Evolutionary conservation across 148 eudicot species (phyloP), one percentile per base, ranked within the genome.

Genomic region (Heliosperma pusillum): DNA sequence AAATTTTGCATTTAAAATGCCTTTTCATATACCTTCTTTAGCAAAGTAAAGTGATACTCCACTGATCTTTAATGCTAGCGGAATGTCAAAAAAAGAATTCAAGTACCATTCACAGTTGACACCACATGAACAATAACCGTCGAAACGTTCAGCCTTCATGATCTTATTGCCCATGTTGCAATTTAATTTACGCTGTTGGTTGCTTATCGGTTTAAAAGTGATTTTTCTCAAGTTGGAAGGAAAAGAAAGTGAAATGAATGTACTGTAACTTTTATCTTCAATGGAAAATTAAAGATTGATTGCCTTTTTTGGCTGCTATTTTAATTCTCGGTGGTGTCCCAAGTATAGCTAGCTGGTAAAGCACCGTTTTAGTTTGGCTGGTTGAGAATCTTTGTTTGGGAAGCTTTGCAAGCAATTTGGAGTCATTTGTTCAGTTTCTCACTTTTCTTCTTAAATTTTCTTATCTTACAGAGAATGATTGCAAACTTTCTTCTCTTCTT

Each of bases 1-100:
- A 71, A 57, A 74, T 15, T 47, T 47, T 67, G 71, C 83, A 17
- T 47, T 72, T 65, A 29, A 56, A 78, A 68, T 74, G 70, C 79
- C 75, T 79, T 71, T 26, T 42, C 69, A 74, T 78, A 71, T 75
- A 73, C 82, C 80, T 57, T 80, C 73, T 75, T 70, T 70, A 69
- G 78, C 80, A 26, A 73, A 68, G 55, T 71, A 74, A 78, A 78
- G 74, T 62, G 80, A 80, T 52, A 25, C 77, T 67, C 77, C 72
- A 76, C 80, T 71, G 29, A 67, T 16, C 42, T 58, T 22, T 56
- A 69, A 72, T 76, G 75, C 50, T 55, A 64, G 22, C 64, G 42
- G 71, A 70, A 73, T 80, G 63, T 70, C 76, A 68, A 52, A 73
- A 66, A 64, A 29, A 21, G 50, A 45, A 24, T 47, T 77, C 40